These are phyloP conservation scores for Boletus mariae DNA, from an alignment of 1,284 basidiomycete genomes.

Conservation along the genomic window DNA sequence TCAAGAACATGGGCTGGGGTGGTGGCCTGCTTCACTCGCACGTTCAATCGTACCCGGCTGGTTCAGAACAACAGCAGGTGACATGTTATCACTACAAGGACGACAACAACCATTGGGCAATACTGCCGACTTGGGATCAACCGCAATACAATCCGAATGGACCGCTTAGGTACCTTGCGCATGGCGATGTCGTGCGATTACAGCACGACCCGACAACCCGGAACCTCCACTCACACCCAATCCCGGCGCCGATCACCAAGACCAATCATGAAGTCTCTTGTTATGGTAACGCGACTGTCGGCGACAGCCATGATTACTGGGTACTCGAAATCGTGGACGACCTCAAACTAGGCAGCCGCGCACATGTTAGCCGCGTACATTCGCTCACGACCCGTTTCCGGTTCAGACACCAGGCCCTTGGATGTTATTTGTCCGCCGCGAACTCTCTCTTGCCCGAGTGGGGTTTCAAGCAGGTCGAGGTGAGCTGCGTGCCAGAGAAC, in stretches of 20 bases:
- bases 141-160: conserved; percentile 60
- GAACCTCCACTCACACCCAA: conserved; percentile 90
- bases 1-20: conserved; percentile 98
- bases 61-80: conserved; percentile 94
- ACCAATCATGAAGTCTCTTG: conserved; percentile 89
- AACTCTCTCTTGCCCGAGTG: conserved; percentile 92
- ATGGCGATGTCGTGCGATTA: conserved; percentile 82
- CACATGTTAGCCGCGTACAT: conserved; percentile 70
- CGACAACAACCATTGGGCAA: conserved; percentile 90
- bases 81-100: conserved; percentile 99
- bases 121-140: conserved; percentile 82
- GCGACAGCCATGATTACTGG: conserved; percentile 92
- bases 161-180: conserved; percentile 67
- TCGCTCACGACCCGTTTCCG: conserved; percentile 88
- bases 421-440: conserved; percentile 89
- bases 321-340: conserved; percentile 94
- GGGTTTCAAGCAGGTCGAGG: conserved; percentile 99
- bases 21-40: conserved; percentile 97
- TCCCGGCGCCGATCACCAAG: conserved; percentile 89
- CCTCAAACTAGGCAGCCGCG: conserved; percentile 59
- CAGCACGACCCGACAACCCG: conserved; percentile 79
- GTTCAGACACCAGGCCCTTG: conserved; percentile 74
- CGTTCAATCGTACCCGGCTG: conserved; percentile 89
- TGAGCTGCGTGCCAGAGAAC: conserved; percentile 89
- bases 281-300: conserved; percentile 86